phyloP scores from a whole-genome alignment of 495 filamentous ascomycete species.

The Neurospora sp. region DNA sequence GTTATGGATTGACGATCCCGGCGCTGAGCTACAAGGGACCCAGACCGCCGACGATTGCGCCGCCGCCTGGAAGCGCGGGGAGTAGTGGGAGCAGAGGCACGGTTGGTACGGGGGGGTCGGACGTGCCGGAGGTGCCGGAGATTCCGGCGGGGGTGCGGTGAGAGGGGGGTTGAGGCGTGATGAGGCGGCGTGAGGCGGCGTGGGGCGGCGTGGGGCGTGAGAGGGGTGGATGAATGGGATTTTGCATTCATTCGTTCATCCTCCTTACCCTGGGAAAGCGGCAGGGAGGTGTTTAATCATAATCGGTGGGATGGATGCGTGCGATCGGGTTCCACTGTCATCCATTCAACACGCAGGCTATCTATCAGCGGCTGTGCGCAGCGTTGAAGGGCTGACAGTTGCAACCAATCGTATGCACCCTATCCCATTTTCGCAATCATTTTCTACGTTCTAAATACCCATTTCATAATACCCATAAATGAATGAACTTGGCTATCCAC shows the following conservation, averaged over 20 bases:
- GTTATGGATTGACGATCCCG: conserved; percentile 58
- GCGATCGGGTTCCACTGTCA: background rate
- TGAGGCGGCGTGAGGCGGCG: background rate
- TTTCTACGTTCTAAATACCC: background rate
- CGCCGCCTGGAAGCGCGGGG: conserved; percentile 5
- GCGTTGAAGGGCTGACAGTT: background rate
- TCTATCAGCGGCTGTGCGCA: background rate
- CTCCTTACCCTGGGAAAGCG: background rate
- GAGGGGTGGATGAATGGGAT: background rate
- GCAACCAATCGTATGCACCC: background rate
- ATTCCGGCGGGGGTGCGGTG: background rate
- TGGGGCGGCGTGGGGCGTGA: background rate
- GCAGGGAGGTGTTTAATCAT: background rate
- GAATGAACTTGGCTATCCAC: background rate
- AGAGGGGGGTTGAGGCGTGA: background rate
- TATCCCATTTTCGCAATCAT: background rate
- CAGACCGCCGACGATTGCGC: conserved; percentile 12
- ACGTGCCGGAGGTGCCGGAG: background rate
- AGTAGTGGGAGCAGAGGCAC: background rate
- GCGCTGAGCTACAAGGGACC: conserved; percentile 28
- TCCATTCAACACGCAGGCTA: background rate
- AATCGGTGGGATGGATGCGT: background rate
- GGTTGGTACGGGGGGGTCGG: background rate
- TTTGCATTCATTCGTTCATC: background rate
- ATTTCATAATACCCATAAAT: background rate